These are phyloP conservation scores for Spinellus fusiger DNA, from an alignment of 192 early-diverging fungal genomes.

Conservation along the genomic window DNA sequence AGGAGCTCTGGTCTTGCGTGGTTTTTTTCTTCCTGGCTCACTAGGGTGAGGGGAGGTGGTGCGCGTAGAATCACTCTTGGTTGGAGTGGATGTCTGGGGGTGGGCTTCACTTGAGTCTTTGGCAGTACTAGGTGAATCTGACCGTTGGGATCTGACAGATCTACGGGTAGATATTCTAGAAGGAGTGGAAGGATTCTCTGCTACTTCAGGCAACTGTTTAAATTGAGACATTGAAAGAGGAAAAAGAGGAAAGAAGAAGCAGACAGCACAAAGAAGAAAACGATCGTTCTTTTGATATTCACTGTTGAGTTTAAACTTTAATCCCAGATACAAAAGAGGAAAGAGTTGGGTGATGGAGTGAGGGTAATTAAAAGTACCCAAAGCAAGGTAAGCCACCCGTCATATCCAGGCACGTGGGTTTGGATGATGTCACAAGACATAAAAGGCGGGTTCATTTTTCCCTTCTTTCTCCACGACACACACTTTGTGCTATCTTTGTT, in stretches of 20 bases:
- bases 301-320: not conserved
- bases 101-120: too few species aligned
- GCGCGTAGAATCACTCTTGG: constrained; percentile 5
- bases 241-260: not conserved
- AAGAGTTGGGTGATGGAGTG: not conserved
- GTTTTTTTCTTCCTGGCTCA: not conserved
- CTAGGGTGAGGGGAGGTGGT: constrained; percentile 11
- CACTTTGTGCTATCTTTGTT: not conserved
- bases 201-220: too few species aligned
- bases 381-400: too few species aligned
- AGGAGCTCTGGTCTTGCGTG: constrained; percentile 1
- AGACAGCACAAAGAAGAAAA: not conserved
- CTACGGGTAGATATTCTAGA: too few species aligned
- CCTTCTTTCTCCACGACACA: not conserved
- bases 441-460: not conserved
- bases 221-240: too few species aligned
- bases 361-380: too few species aligned
- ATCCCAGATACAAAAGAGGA: not conserved
- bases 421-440: not conserved
- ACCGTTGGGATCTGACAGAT: too few species aligned
- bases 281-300: too few species aligned
- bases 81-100: not conserved
- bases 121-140: too few species aligned
- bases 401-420: not conserved
- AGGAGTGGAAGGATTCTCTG: too few species aligned